Percentiles rank a stretch among this genome's conserved stretches.
Conservation (phyloP, 768 basidiomycete genomes). For the Tulasnella sp. region DNA sequence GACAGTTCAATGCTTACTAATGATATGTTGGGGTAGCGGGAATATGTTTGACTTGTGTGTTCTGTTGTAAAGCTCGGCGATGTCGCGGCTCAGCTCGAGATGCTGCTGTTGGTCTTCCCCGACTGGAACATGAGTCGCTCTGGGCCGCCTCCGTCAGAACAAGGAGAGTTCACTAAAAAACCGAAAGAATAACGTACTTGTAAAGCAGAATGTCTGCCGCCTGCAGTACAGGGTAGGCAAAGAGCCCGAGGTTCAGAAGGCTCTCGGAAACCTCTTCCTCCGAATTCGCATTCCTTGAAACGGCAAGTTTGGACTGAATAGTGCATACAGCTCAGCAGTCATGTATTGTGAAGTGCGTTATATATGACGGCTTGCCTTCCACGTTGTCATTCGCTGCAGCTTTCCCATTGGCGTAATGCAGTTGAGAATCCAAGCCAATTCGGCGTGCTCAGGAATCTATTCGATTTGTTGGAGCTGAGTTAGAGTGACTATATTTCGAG, state of each 20-base stretch:
- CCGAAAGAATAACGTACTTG: slow-evolving; percentile 37
- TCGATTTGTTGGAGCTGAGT: neutral
- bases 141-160: slow-evolving; percentile 21
- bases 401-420: slow-evolving; percentile 77
- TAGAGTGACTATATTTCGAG: neutral
- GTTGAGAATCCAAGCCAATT: slow-evolving; percentile 81
- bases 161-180: neutral
- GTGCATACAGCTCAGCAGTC: neutral
- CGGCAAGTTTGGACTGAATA: slow-evolving; percentile 69
- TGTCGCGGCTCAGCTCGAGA: slow-evolving; percentile 73
- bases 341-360: neutral
- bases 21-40: slow-evolving; percentile 56
- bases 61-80: slow-evolving; percentile 75
- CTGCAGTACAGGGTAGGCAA: slow-evolving; percentile 89
- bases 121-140: slow-evolving; percentile 88
- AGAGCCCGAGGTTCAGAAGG: slow-evolving; percentile 68
- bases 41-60: slow-evolving; percentile 46
- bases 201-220: slow-evolving; percentile 87
- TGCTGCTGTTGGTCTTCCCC: slow-evolving; percentile 96
- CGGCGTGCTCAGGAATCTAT: slow-evolving; percentile 74
- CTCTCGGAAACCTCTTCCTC: slow-evolving; percentile 75
- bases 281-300: slow-evolving; percentile 57
- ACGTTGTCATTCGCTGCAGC: slow-evolving; percentile 85
- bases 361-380: slow-evolving; percentile 54
- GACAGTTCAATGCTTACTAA: slow-evolving; percentile 42